Percentiles rank a stretch among this genome's conserved stretches.
These are phyloP conservation scores for Cercospora janseana DNA, from an alignment of 2,329 filamentous ascomycete genomes.

Conservation along the genomic window DNA sequence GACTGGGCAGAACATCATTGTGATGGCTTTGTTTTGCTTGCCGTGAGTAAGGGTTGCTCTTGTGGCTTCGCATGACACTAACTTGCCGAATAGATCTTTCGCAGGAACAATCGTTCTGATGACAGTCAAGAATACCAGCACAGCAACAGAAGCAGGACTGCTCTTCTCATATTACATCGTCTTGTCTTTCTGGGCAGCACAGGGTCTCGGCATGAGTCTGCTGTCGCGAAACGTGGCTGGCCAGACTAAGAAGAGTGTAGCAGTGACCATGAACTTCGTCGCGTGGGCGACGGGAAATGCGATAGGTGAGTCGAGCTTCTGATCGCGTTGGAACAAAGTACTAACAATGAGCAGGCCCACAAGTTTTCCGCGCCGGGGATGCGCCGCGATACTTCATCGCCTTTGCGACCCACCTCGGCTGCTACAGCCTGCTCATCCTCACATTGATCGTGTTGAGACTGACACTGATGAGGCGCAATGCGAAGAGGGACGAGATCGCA, in stretches of 20 bases:
- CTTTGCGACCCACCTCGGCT: slow-evolving; percentile 67
- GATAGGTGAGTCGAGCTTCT: slow-evolving; percentile 50
- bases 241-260: slow-evolving; percentile 69
- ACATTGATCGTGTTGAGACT: slow-evolving; percentile 45
- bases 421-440: slow-evolving; percentile 56
- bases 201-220: slow-evolving; percentile 33
- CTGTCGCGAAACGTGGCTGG: slow-evolving; percentile 63
- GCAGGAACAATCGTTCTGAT: slow-evolving; percentile 70
- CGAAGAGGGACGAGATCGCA: slow-evolving; percentile 38
- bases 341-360: slow-evolving; percentile 49
- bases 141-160: slow-evolving; percentile 62
- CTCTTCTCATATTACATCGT: slow-evolving; percentile 74
- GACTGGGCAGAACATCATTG: slow-evolving; percentile 64
- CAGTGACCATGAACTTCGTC: slow-evolving; percentile 68
- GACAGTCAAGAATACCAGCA: slow-evolving; percentile 60
- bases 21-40: slow-evolving; percentile 65
- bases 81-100: slow-evolving; percentile 55
- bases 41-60: slow-evolving; percentile 50
- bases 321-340: neutral
- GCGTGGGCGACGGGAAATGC: slow-evolving; percentile 68
- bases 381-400: slow-evolving; percentile 67
- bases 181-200: slow-evolving; percentile 72
- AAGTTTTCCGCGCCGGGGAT: slow-evolving; percentile 62
- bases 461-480: slow-evolving; percentile 45
- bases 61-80: neutral